A percentile compares a stretch with the other conserved stretches of the same genome.
These are phyloP conservation scores for Ensete glaucum DNA, from an alignment of 176 grass and related monocot species.

Conservation along the genomic window DNA sequence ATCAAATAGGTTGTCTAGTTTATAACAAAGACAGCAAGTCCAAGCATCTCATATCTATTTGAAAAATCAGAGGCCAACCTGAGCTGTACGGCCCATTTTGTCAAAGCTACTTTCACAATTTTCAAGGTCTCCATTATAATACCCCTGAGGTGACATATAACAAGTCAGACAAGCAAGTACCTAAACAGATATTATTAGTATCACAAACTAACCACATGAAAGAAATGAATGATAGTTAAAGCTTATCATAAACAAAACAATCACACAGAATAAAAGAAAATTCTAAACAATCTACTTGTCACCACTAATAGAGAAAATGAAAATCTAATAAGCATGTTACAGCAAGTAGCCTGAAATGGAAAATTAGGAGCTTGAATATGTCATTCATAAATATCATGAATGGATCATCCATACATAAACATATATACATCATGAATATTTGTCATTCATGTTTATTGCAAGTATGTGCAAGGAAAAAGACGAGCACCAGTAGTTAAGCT, in stretches of 20 bases:
- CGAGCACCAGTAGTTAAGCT: background rate
- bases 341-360: background rate
- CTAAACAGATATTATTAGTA: background rate
- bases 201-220: too few species aligned
- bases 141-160: conserved; percentile 36
- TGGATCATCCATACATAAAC: background rate
- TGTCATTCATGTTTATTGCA: background rate
- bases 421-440: background rate
- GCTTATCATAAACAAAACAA: too few species aligned
- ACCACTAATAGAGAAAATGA: background rate
- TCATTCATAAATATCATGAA: background rate
- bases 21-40: background rate
- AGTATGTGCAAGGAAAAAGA: too few species aligned
- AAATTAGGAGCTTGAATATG: background rate
- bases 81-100: conserved; percentile 77
- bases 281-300: too few species aligned
- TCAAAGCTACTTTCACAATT: conserved; percentile 67
- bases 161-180: conserved; percentile 12
- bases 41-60: background rate
- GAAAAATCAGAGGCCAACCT: conserved; percentile 41
- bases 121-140: conserved; percentile 65
- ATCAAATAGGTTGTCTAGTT: conserved; percentile 15
- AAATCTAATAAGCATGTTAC: background rate
- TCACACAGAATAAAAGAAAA: too few species aligned
- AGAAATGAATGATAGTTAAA: too few species aligned